Evolutionary conservation across 2,329 filamentous ascomycete genomes (phyloP).

Genomic region (Fusarium odoratissimum): DNA sequence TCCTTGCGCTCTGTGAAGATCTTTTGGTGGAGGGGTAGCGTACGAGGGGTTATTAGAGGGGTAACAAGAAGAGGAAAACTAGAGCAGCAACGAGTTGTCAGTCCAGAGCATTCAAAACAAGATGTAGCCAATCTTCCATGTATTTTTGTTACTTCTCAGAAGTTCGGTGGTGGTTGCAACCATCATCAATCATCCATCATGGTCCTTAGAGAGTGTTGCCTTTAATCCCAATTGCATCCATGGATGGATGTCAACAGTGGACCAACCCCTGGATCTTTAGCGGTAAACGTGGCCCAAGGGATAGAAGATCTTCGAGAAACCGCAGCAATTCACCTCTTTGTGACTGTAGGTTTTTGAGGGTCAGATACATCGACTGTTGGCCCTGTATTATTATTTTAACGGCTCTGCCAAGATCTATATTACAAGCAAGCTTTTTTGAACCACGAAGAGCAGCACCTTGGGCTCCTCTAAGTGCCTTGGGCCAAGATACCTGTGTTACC

Average conservation of each 20-base stretch:
- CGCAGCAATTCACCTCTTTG: not conserved
- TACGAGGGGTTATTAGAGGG: not conserved
- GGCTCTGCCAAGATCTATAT: not conserved
- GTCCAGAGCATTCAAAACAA: not conserved
- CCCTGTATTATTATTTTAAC: too few relatives aligned
- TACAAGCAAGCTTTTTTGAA: not conserved
- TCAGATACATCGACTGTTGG: not conserved
- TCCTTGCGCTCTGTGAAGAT: conserved; percentile 18
- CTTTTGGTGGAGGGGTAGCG: not conserved
- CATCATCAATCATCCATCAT: not conserved
- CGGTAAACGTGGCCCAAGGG: conserved; percentile 18
- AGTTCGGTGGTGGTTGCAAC: not conserved
- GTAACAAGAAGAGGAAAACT: not conserved
- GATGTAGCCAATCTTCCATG: not conserved
- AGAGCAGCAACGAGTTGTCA: not conserved
- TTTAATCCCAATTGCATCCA: not conserved
- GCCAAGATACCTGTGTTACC: not conserved
- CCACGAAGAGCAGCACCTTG: not conserved
- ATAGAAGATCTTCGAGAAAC: not conserved
- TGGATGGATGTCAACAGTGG: not conserved
- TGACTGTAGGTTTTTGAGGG: not conserved
- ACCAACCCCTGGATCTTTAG: conserved; percentile 6
- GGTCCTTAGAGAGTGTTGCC: not conserved
- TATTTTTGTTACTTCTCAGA: not conserved
- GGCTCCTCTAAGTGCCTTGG: too few relatives aligned